phyloP scores from a whole-genome alignment of 192 early-diverging fungal genomes.

The Backusella macrospora region DNA sequence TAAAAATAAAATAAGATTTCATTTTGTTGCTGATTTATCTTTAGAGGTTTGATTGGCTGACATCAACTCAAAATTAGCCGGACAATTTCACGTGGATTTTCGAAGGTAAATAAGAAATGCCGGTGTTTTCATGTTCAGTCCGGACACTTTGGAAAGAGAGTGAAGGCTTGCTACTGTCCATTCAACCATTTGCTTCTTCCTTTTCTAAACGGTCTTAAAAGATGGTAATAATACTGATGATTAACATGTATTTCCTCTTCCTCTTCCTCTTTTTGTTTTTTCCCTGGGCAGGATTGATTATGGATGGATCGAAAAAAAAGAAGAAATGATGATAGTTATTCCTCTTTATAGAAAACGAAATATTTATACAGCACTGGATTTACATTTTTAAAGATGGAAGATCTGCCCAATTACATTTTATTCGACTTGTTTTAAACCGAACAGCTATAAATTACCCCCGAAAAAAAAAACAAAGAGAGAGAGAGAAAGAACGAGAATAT shows the following conservation, averaged over 20 bases:
- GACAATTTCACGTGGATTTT: not conserved
- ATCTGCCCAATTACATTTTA: not conserved
- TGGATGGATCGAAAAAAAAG: conserved; percentile 1
- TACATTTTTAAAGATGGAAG: not conserved
- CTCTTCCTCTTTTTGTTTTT: not conserved
- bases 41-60: not conserved
- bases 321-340: not conserved
- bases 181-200: conserved; percentile 19
- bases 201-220: conserved; percentile 27
- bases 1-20: too few relatives aligned
- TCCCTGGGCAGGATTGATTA: not conserved
- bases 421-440: not conserved
- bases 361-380: not conserved
- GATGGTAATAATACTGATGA: conserved; percentile 17
- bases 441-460: not conserved
- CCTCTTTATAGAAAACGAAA: not conserved
- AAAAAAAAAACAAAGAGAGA: not conserved
- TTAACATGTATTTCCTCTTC: not conserved
- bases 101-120: not conserved
- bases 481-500: not conserved
- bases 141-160: conserved; percentile 7
- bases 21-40: too few relatives aligned
- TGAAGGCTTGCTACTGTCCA: not conserved
- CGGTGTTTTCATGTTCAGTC: not conserved
- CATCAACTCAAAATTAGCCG: not conserved